These are phyloP conservation scores for Colletotrichum sublineola DNA, from an alignment of 2,329 filamentous ascomycete genomes.

Conservation along the genomic window DNA sequence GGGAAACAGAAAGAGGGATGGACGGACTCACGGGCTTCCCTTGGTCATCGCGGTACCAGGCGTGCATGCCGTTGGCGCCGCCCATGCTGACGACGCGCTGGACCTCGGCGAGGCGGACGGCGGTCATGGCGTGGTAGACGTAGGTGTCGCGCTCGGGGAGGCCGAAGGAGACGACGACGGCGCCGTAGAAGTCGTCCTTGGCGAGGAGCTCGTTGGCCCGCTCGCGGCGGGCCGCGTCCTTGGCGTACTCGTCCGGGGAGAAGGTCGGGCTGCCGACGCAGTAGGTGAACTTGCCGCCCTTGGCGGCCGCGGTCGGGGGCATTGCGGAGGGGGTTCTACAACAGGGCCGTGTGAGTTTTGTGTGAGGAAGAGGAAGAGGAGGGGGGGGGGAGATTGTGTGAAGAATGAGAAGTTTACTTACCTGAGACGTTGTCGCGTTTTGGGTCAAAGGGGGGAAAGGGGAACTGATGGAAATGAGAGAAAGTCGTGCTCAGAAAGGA, in stretches of 20 bases:
- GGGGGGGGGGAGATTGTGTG: too few species aligned
- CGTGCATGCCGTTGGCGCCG: slow-evolving; percentile 60
- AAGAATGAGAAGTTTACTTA: neutral
- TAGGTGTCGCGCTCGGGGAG: slow-evolving; percentile 61
- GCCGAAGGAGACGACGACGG: slow-evolving; percentile 59
- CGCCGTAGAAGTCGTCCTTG: slow-evolving; percentile 58
- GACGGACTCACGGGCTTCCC: slow-evolving; percentile 49
- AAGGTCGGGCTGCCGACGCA: slow-evolving; percentile 62
- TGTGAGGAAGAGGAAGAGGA: too few species aligned
- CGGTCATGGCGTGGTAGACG: slow-evolving; percentile 65
- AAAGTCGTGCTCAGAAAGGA: neutral
- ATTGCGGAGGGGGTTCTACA: neutral
- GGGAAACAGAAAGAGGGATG: neutral
- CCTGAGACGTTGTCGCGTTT: neutral
- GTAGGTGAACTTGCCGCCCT: slow-evolving; percentile 48
- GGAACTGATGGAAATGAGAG: neutral
- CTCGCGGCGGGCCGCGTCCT: slow-evolving; percentile 55
- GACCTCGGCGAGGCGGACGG: slow-evolving; percentile 62
- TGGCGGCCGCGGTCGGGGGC: slow-evolving; percentile 14
- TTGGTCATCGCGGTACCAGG: slow-evolving; percentile 61
- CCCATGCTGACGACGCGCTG: slow-evolving; percentile 62
- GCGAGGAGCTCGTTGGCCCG: slow-evolving; percentile 54
- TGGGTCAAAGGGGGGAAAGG: too few species aligned
- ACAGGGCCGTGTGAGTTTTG: neutral
- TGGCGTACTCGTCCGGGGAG: slow-evolving; percentile 56